Base-by-base conservation (phyloP, 805 yeast genomes). In the Pichia californica region DNA sequence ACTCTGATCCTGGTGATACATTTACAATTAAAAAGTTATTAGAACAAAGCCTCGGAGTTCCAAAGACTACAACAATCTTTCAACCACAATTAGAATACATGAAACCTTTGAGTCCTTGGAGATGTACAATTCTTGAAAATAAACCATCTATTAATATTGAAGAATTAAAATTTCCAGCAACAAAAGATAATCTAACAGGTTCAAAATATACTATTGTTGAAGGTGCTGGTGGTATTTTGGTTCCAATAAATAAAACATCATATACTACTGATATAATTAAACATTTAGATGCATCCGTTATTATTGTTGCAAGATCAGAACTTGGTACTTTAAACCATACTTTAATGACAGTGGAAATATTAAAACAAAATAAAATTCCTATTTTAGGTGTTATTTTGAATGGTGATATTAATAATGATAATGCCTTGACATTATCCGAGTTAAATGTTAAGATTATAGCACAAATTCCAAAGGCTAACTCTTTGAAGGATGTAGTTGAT, bases 201-300 rank as follows among this genome's bases (percentile, higher is more conserved):
- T 27, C 31, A 4, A 36, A n/a, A 8, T 25, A 11, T 2, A 43
- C 38, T 1, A 23, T 35, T 23, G 32, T 52, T 21, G 55, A 52
- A 45, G 55, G 55, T 23, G 55, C 55, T 11, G 55, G 55, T 19
- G 55, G 55, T 6, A 13, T 50, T 10, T 38, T 37, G 21, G 55
- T 52, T 18, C 55, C 55, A 21, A 43, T 52, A 6, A 46, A 39
- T 18, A 39, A 42, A 19, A 32, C 30, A 11, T 11, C 32, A 13
- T 41, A 45, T 11, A 52, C 44, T 25, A 45, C 44, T 10, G 54
- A 50, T 36, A 30, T 48, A 6, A 48, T 50, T 14, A 27, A 21
- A 10, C 27, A 44, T 11, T 27, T 52, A 13, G 31, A 45, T 23
- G 38, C 41, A 3, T 44, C 47, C 14, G 48, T 40, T 20, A 44